Percentiles rank a stretch among this genome's conserved stretches.
These are phyloP conservation scores for Vitis hybrid DNA, from an alignment of 177 flowering plant genomes.

Conservation along the genomic window DNA sequence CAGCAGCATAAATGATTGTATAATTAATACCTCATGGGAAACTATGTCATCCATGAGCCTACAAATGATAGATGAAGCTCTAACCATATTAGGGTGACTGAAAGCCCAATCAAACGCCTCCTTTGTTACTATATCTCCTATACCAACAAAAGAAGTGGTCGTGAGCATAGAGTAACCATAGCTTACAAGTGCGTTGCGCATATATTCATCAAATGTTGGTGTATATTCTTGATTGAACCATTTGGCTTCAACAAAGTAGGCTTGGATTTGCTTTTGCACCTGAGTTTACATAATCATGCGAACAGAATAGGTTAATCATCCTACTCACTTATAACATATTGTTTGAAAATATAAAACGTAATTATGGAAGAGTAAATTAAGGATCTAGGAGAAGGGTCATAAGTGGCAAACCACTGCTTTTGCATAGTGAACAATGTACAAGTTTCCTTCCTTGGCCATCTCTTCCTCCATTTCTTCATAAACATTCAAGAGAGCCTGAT, in stretches of 20 bases:
- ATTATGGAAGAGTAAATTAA: no score
- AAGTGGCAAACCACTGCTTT: neutral
- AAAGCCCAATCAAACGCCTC: neutral
- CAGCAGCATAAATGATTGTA: no score
- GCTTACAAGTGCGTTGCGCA: neutral
- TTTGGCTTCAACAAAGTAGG: slow-evolving; percentile 1
- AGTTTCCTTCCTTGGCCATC: neutral
- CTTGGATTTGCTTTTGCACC: neutral
- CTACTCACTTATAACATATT: no score
- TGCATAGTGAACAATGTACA: neutral
- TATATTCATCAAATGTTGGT: slow-evolving; percentile 9
- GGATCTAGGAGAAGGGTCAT: no score
- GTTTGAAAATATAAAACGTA: no score
- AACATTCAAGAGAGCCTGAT: neutral
- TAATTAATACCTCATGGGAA: no score
- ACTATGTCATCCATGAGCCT: no score
- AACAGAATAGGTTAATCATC: no score
- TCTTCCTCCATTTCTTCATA: slow-evolving; percentile 1
- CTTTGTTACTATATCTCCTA: no score
- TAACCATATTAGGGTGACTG: no score
- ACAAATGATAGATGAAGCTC: no score
- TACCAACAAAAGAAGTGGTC: no score
- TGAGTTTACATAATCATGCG: neutral
- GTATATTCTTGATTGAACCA: slow-evolving; percentile 1
- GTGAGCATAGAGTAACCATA: neutral